These are phyloP conservation scores for Epichloe hybrida DNA, from an alignment of 2,329 filamentous ascomycete genomes.

Conservation along the genomic window DNA sequence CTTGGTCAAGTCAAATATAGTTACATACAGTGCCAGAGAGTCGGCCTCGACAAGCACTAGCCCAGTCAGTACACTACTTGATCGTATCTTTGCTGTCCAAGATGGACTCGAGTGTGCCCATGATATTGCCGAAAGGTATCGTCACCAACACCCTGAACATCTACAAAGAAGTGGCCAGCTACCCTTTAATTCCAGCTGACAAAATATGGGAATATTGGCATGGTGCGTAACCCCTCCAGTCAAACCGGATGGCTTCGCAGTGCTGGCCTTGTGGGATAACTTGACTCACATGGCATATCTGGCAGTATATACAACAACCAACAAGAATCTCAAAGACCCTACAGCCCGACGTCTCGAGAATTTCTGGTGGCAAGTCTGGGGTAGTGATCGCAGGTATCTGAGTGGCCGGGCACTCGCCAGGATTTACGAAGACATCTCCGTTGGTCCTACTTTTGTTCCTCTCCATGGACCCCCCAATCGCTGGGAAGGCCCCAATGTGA, in stretches of 20 bases:
- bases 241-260: neutral
- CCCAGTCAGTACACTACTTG: neutral
- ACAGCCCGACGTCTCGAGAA: slow-evolving; percentile 49
- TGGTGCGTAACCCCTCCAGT: slow-evolving; percentile 26
- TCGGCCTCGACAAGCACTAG: neutral
- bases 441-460: slow-evolving; percentile 43
- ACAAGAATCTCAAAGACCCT: slow-evolving; percentile 45
- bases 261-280: neutral
- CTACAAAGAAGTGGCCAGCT: slow-evolving; percentile 40
- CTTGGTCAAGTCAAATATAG: neutral
- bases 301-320: slow-evolving; percentile 47
- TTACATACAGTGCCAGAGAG: neutral
- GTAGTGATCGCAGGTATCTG: slow-evolving; percentile 40
- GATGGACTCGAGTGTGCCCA: slow-evolving; percentile 24
- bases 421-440: slow-evolving; percentile 44
- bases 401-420: slow-evolving; percentile 39
- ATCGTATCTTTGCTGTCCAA: neutral
- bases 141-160: slow-evolving; percentile 38
- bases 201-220: slow-evolving; percentile 44
- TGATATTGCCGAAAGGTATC: slow-evolving; percentile 43
- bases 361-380: slow-evolving; percentile 55
- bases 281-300: neutral
- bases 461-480: slow-evolving; percentile 38
- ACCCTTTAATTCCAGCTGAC: slow-evolving; percentile 34
- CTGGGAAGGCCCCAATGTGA: slow-evolving; percentile 37